Evolutionary conservation across 306 rosid genomes (phyloP).

Genomic region (Cucumis melo): DNA sequence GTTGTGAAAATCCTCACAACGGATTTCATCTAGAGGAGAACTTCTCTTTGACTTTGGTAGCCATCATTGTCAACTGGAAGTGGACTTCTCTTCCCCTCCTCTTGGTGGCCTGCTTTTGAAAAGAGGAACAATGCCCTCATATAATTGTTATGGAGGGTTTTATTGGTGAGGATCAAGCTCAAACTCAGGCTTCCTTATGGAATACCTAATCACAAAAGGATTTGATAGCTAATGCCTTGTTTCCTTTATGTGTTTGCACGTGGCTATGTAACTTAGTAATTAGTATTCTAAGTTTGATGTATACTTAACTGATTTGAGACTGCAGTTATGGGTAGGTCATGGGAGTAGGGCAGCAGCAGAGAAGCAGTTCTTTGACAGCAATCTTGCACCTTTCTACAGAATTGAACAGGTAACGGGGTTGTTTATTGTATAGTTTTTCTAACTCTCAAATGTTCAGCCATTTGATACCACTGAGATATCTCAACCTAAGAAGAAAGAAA

Average conservation of each 20-base stretch:
- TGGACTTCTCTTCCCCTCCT: neutral
- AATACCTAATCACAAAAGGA: neutral
- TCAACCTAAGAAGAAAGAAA: neutral
- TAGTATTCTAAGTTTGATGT: neutral
- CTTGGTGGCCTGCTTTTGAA: neutral
- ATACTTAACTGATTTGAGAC: constrained; percentile 12
- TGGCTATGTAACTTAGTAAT: neutral
- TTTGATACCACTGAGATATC: neutral
- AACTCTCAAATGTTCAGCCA: neutral
- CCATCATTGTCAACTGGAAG: neutral
- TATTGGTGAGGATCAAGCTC: neutral
- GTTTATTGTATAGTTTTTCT: neutral
- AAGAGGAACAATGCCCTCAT: neutral
- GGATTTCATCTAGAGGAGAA: neutral
- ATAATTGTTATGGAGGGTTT: neutral
- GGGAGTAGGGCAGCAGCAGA: constrained; percentile 92
- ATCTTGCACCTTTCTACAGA: constrained; percentile 93
- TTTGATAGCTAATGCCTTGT: neutral
- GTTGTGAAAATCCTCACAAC: neutral
- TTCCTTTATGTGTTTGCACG: neutral
- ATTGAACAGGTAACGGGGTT: constrained; percentile 62
- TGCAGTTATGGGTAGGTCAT: constrained; percentile 95
- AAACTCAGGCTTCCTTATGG: neutral
- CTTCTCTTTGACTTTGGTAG: neutral
- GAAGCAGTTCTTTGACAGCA: constrained; percentile 73